A percentile compares a stretch with the other conserved stretches of the same genome.
phyloP scores from a whole-genome alignment of 192 early-diverging fungal species.

The Funneliformis mosseae region DNA sequence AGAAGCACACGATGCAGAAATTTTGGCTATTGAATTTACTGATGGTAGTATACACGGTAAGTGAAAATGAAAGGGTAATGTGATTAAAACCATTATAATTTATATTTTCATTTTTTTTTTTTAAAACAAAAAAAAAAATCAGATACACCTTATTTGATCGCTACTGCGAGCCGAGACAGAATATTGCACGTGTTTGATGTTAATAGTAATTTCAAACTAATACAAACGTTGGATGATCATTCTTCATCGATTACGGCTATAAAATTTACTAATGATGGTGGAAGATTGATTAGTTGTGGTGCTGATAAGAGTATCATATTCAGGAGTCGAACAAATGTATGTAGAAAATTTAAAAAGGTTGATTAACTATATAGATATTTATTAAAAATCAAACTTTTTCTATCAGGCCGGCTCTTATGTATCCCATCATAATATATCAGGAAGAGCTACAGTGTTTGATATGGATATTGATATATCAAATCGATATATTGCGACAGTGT shows the following conservation, averaged over 20 bases:
- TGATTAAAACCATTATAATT: not conserved
- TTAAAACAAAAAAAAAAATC: not conserved
- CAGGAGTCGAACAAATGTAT: slow-evolving; percentile 46
- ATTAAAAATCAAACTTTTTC: not conserved
- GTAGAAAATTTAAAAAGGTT: not conserved
- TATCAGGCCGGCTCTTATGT: slow-evolving; percentile 41
- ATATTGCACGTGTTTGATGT: slow-evolving; percentile 78
- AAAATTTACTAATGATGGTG: slow-evolving; percentile 65
- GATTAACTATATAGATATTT: not conserved
- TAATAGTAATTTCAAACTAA: slow-evolving; percentile 54
- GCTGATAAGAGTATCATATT: slow-evolving; percentile 86
- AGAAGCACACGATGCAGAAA: slow-evolving; percentile 80
- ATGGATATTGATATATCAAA: slow-evolving; percentile 61
- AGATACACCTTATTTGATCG: slow-evolving; percentile 57
- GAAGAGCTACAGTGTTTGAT: slow-evolving; percentile 73
- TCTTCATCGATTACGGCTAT: slow-evolving; percentile 80
- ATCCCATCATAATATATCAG: slow-evolving; percentile 70
- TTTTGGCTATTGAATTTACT: slow-evolving; percentile 75
- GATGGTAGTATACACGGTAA: slow-evolving; percentile 37
- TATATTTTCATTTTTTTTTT: not conserved
- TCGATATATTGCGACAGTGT: slow-evolving; percentile 61
- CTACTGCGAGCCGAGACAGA: slow-evolving; percentile 76
- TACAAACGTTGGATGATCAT: slow-evolving; percentile 84
- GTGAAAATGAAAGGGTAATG: not conserved
- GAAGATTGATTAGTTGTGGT: slow-evolving; percentile 71